phyloP scores from a whole-genome alignment of 306 rosid genomes.

The Acmispon strigosus region DNA sequence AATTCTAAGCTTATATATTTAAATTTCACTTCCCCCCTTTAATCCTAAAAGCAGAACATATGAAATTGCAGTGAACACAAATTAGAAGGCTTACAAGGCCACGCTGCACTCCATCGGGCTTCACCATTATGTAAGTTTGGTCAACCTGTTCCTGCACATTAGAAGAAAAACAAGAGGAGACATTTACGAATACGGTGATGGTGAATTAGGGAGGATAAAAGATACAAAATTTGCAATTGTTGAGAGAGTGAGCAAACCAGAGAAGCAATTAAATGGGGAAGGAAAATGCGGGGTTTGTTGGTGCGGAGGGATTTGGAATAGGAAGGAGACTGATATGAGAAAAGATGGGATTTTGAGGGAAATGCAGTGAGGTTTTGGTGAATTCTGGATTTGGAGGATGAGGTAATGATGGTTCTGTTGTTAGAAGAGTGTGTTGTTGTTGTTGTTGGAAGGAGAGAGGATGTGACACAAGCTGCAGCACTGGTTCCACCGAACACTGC shows the following conservation, averaged over 20 bases:
- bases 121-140: slow-evolving; percentile 88
- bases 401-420: slow-evolving; percentile 6
- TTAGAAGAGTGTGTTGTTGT: background rate
- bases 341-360: slow-evolving; percentile 57
- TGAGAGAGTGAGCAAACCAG: slow-evolving; percentile 37
- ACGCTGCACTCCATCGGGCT: slow-evolving; percentile 98
- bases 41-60: background rate
- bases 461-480: slow-evolving; percentile 30
- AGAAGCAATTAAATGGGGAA: slow-evolving; percentile 77
- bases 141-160: slow-evolving; percentile 75
- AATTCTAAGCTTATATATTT: background rate
- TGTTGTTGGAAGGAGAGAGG: slow-evolving; percentile 35
- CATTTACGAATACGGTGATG: background rate
- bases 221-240: background rate
- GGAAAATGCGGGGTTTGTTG: slow-evolving; percentile 50
- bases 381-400: slow-evolving; percentile 10
- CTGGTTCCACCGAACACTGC: slow-evolving; percentile 47
- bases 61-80: background rate
- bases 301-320: slow-evolving; percentile 38
- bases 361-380: slow-evolving; percentile 56
- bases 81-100: slow-evolving; percentile 57
- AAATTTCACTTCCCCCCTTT: background rate
- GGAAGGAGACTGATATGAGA: slow-evolving; percentile 22
- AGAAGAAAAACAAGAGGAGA: background rate
- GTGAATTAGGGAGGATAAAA: background rate